Base-by-base conservation (phyloP, 1,284 basidiomycete species). In the Apiotrichum porosum region DNA sequence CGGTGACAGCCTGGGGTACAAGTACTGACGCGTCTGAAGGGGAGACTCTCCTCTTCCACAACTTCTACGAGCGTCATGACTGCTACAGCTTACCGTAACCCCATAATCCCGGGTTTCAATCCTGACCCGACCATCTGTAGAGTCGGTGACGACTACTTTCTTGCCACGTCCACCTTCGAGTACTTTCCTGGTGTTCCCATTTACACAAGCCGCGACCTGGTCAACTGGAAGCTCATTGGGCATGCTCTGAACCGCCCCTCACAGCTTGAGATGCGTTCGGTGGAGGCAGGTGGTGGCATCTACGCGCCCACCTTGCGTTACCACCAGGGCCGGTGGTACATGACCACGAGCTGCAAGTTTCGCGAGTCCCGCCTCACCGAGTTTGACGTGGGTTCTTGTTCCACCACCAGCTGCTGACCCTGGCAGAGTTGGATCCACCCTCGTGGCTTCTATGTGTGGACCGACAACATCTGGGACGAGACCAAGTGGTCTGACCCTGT, bases 131-230 rank as follows among this genome's bases (percentile, higher is more conserved):
- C 60, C 24, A 51, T 60, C 30, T 41, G 49, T 24, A 37, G 34
- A 13, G 58, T 58, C 3, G 51, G 51, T 14, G 17, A 49, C 15
- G 50, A 42, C 35, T 58, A 56, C 49, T 60, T 51, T 42, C 33
- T 58, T 21, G 46, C 56, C 2, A 63, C 63, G 2, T 54, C 50
- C 8, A 58, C 60, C 12, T 66, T 66, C 38, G 60, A 63, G 37
- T 62, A 48, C 49, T 63, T 62, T 35, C 63, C 63, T 22, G 63
- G 57, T 6, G 45, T 61, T 3, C 61, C 63, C 4, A 56, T 66
- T 24, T 63, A 63, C 43, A 56, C 58, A 26, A 46, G 42, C 3
- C 51, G 26, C 2, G 62, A 63, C 37, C 51, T 66, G 4, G 40
- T 61, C 28, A 53, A 56, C 41, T 66, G 63, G 62, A 55, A 47